Conservation (phyloP, 371 early-diverging fungal genomes). For the Mucor circinelloides region DNA sequence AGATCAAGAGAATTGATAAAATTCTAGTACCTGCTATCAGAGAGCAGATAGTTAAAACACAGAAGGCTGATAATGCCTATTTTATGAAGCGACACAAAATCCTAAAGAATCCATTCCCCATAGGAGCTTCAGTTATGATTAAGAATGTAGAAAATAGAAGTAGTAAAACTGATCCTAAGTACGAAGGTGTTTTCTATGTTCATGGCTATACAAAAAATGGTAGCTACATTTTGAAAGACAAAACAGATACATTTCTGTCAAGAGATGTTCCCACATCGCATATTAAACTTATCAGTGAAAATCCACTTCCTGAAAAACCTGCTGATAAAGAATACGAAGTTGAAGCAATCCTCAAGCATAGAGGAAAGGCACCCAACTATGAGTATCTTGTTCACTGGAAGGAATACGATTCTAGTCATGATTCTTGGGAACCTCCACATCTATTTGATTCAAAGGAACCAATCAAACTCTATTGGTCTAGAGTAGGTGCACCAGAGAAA, state of each 20-base stretch:
- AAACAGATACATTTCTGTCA: no score
- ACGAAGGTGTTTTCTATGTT: slow-evolving; percentile 4
- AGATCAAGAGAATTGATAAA: neutral
- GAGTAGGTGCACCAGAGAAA: neutral
- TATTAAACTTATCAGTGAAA: no score
- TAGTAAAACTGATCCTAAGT: neutral
- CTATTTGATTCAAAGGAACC: neutral
- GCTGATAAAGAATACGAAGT: no score
- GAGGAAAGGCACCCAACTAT: neutral
- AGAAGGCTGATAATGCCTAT: slow-evolving; percentile 3
- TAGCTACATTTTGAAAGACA: no score
- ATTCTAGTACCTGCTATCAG: slow-evolving; percentile 3
- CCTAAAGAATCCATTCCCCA: neutral
- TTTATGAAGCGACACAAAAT: slow-evolving; percentile 5
- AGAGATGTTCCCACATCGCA: no score
- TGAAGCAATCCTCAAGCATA: no score
- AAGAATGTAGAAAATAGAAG: neutral
- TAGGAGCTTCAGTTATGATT: slow-evolving; percentile 7
- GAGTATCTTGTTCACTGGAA: slow-evolving; percentile 3
- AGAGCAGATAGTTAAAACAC: neutral
- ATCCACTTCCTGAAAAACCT: no score
- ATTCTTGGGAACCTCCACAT: neutral
- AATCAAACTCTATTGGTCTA: neutral
- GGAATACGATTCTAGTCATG: neutral
- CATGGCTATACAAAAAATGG: neutral